Percentiles rank a stretch among this genome's conserved stretches.
phyloP scores from a whole-genome alignment of 2,329 filamentous ascomycete species.

The Cordyceps farinosa region DNA sequence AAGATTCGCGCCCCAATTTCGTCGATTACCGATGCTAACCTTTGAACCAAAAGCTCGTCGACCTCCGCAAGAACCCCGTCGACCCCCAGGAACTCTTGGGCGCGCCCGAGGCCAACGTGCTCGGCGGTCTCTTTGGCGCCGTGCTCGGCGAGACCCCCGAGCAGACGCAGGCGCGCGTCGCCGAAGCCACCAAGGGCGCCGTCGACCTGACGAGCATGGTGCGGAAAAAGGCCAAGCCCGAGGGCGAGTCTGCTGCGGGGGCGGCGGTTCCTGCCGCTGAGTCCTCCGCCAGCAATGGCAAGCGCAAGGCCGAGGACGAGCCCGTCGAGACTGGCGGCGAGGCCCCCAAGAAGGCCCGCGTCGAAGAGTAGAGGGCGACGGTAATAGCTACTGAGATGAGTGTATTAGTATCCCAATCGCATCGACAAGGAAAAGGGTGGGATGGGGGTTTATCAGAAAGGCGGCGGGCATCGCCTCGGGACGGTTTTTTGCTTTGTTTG shows the following conservation, averaged over 20 bases:
- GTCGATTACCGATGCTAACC: slow-evolving; percentile 13
- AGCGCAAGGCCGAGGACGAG: slow-evolving; percentile 26
- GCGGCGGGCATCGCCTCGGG: background rate
- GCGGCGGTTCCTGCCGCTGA: slow-evolving; percentile 21
- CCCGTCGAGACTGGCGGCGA: slow-evolving; percentile 24
- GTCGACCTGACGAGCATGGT: slow-evolving; percentile 73
- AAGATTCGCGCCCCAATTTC: slow-evolving; percentile 29
- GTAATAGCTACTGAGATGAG: background rate
- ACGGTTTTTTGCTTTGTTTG: background rate
- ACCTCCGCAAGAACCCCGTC: slow-evolving; percentile 59
- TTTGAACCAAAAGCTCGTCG: slow-evolving; percentile 51
- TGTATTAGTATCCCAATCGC: background rate
- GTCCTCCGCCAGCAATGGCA: slow-evolving; percentile 24
- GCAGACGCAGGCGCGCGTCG: slow-evolving; percentile 60
- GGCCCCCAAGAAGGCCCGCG: slow-evolving; percentile 52
- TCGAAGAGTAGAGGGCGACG: slow-evolving; percentile 32
- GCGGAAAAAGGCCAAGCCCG: slow-evolving; percentile 55
- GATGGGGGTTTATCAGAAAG: background rate
- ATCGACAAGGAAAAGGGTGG: background rate
- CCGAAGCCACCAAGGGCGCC: slow-evolving; percentile 69
- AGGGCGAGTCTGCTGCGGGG: slow-evolving; percentile 22
- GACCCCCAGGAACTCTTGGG: slow-evolving; percentile 39
- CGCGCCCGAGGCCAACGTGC: slow-evolving; percentile 38
- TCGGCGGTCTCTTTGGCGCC: slow-evolving; percentile 60
- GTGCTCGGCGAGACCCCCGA: slow-evolving; percentile 59